Conservation (phyloP, 192 early-diverging fungal genomes). For the Podila clonocystis region DNA sequence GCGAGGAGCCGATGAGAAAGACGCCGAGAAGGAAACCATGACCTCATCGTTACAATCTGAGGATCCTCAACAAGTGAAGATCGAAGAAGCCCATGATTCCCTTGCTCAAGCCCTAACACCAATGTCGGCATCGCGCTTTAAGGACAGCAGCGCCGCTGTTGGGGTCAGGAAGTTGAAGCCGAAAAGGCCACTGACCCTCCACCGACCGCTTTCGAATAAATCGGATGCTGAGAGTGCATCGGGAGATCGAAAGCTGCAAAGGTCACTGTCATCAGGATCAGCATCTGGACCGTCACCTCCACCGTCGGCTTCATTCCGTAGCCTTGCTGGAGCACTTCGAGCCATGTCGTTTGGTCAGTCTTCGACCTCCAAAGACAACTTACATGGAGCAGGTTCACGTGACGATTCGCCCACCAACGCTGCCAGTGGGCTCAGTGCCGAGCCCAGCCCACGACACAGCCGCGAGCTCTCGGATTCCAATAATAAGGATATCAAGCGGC, state of each 20-base stretch:
- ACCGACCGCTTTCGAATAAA: slow-evolving; percentile 1
- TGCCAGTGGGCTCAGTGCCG: neutral
- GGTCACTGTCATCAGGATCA: slow-evolving; percentile 10
- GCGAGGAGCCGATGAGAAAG: neutral
- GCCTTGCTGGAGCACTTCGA: slow-evolving; percentile 28
- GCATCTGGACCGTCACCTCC: slow-evolving; percentile 10
- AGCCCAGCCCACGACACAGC: slow-evolving; percentile 23
- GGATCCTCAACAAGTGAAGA: too few relatives aligned
- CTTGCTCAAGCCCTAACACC: neutral
- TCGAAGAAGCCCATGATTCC: slow-evolving; percentile 7
- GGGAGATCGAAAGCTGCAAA: neutral
- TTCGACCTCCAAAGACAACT: neutral
- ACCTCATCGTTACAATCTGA: too few relatives aligned
- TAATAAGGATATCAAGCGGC: slow-evolving; percentile 28
- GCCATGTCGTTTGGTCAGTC: slow-evolving; percentile 43
- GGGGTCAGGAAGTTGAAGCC: slow-evolving; percentile 30
- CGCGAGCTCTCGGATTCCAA: slow-evolving; percentile 26
- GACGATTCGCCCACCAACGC: neutral
- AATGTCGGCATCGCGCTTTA: neutral
- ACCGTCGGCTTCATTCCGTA: slow-evolving; percentile 24
- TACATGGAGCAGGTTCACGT: neutral
- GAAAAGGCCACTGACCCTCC: slow-evolving; percentile 19
- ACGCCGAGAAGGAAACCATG: neutral
- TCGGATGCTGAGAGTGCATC: neutral
- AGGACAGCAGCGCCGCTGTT: slow-evolving; percentile 1